Conservation (phyloP, 768 basidiomycete species). For the Leccinellum luteum region DNA sequence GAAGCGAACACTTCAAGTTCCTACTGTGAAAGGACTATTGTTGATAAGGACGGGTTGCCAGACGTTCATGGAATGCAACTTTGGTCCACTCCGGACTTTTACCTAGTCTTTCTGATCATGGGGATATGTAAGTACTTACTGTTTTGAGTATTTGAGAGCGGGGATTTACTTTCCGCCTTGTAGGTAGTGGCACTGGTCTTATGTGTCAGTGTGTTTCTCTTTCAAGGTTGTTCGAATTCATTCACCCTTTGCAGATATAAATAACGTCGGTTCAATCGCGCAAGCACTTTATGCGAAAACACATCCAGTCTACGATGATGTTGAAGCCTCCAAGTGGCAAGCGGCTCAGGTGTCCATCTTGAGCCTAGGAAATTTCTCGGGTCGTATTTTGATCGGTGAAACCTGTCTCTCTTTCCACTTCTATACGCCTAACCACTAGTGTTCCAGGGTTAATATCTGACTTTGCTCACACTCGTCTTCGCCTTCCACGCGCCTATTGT, state of each 20-base stretch:
- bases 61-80: conserved; percentile 57
- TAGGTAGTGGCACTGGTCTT: conserved; percentile 71
- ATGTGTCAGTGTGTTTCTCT: conserved; percentile 53
- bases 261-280: conserved; percentile 81
- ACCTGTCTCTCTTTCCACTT: background rate
- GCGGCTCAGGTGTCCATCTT: conserved; percentile 81
- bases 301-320: conserved; percentile 61
- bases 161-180: background rate
- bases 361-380: conserved; percentile 77
- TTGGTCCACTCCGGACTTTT: conserved; percentile 56
- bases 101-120: conserved; percentile 56
- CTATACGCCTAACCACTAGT: background rate
- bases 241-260: conserved; percentile 54
- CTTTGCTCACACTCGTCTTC: conserved; percentile 51
- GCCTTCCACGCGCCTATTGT: conserved; percentile 65
- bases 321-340: conserved; percentile 71
- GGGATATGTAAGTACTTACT: conserved; percentile 47
- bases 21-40: background rate
- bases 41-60: conserved; percentile 33
- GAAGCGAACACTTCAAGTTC: conserved; percentile 23
- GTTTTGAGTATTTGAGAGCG: background rate
- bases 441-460: conserved; percentile 67
- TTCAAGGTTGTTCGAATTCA: background rate
- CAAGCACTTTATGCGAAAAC: conserved; percentile 64
- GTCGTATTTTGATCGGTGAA: conserved; percentile 73